phyloP scores from a whole-genome alignment of 2,329 filamentous ascomycete genomes.

The Boeremia exigua region DNA sequence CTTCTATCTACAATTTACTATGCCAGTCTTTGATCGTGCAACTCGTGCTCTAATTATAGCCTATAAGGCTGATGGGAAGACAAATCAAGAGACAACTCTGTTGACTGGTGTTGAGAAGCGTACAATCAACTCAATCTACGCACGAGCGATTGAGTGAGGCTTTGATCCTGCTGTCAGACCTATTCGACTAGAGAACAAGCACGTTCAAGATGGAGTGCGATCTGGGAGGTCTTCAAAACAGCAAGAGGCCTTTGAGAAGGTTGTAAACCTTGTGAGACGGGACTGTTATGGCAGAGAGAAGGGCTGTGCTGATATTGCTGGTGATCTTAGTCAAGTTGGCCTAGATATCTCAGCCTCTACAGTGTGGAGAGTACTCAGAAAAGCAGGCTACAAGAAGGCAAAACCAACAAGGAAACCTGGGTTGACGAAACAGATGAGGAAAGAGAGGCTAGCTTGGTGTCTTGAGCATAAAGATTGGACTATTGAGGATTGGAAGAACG shows the following conservation, averaged over 20 bases:
- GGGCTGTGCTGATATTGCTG: slow-evolving; percentile 20
- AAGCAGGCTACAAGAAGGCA: slow-evolving; percentile 8
- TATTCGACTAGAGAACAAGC: too few species aligned
- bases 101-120: not conserved
- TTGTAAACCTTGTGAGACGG: not conserved
- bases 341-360: slow-evolving; percentile 11
- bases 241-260: not conserved
- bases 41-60: too few species aligned
- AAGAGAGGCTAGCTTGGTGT: slow-evolving; percentile 1
- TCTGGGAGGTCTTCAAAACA: not conserved
- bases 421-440: slow-evolving; percentile 13
- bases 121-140: not conserved
- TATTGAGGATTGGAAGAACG: slow-evolving; percentile 18
- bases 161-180: too few species aligned
- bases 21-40: too few species aligned
- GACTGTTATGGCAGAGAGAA: slow-evolving; percentile 21
- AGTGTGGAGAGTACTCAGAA: slow-evolving; percentile 11
- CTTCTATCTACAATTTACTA: too few species aligned
- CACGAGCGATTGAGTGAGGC: not conserved
- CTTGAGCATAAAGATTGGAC: not conserved
- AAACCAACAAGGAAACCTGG: slow-evolving; percentile 16
- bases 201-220: not conserved
- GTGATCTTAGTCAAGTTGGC: slow-evolving; percentile 8
- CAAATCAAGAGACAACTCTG: too few species aligned
- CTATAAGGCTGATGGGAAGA: too few species aligned